A percentile compares a stretch with the other conserved stretches of the same genome.
These are phyloP conservation scores for Colletotrichum sojae DNA, from an alignment of 2,329 filamentous ascomycete genomes.

Conservation along the genomic window DNA sequence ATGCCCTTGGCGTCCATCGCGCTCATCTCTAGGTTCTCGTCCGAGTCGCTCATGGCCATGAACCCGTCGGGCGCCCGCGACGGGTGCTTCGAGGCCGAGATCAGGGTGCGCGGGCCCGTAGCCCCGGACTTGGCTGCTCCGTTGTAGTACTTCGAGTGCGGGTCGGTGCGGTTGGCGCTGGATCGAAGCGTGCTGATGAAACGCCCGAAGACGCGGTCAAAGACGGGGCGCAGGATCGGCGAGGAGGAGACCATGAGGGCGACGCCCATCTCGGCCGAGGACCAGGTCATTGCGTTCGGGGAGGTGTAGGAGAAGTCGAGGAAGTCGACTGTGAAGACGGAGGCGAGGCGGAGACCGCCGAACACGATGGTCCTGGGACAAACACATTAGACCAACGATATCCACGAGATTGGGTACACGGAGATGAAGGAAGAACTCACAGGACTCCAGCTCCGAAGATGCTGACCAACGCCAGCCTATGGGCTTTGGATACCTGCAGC, in stretches of 20 bases:
- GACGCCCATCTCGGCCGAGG: constrained; percentile 45
- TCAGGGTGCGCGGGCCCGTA: constrained; percentile 9
- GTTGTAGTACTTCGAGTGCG: constrained; percentile 5
- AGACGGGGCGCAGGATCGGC: constrained; percentile 45
- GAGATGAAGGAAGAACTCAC: constrained; percentile 41
- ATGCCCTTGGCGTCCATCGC: not conserved
- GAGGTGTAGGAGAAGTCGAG: constrained; percentile 45
- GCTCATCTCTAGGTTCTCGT: constrained; percentile 40
- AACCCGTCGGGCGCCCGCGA: constrained; percentile 31
- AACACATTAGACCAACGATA: not conserved
- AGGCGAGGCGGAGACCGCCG: constrained; percentile 43
- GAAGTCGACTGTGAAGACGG: constrained; percentile 43
- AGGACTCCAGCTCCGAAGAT: constrained; percentile 50
- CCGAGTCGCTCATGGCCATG: constrained; percentile 38
- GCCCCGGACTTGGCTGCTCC: constrained; percentile 1
- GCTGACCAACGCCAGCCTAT: constrained; percentile 48
- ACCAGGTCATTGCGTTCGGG: constrained; percentile 44
- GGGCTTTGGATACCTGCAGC: constrained; percentile 61
- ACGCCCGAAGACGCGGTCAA: constrained; percentile 44
- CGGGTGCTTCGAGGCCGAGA: constrained; percentile 13
- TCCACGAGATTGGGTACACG: too few species aligned
- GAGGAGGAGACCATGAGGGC: constrained; percentile 46
- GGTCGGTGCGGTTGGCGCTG: constrained; percentile 6
- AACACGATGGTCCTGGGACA: constrained; percentile 49
- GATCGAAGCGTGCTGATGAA: constrained; percentile 39